Evolutionary conservation across 768 basidiomycete genomes (phyloP).

Genomic region (Epithele typhae): DNA sequence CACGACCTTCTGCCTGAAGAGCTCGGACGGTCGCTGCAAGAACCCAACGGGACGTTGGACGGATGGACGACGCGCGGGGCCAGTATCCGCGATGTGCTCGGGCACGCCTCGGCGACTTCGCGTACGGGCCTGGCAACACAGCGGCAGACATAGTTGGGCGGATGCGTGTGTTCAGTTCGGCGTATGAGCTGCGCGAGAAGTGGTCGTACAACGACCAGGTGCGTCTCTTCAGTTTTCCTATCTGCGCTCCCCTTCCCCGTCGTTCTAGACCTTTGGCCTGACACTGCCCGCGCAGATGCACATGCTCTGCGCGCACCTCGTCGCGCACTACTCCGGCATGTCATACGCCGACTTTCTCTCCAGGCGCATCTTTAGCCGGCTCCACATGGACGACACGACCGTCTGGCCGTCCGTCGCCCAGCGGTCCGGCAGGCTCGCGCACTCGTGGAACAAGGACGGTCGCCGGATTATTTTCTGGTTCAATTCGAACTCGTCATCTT

Average conservation of each 20-base stretch:
- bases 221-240: too few species aligned
- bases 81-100: conserved; percentile 34
- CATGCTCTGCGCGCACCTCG: conserved; percentile 30
- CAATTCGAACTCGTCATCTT: too few species aligned
- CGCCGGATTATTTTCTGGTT: too few species aligned
- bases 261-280: too few species aligned
- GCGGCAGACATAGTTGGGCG: conserved; percentile 21
- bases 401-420: conserved; percentile 32
- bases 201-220: conserved; percentile 39
- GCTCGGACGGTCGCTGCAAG: conserved; percentile 30
- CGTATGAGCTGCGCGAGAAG: conserved; percentile 34
- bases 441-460: too few species aligned
- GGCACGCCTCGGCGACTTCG: conserved; percentile 37
- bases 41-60: conserved; percentile 26
- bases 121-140: conserved; percentile 27
- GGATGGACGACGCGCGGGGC: conserved; percentile 32
- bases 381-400: conserved; percentile 39
- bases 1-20: conserved; percentile 35
- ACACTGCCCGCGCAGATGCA: too few species aligned
- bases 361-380: conserved; percentile 36
- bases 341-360: conserved; percentile 38
- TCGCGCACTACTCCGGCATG: conserved; percentile 29
- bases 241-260: too few species aligned
- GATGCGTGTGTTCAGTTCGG: conserved; percentile 28
- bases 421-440: conserved; percentile 27